Conservation (phyloP, 805 yeast species). For the Hanseniaspora nectarophila region DNA sequence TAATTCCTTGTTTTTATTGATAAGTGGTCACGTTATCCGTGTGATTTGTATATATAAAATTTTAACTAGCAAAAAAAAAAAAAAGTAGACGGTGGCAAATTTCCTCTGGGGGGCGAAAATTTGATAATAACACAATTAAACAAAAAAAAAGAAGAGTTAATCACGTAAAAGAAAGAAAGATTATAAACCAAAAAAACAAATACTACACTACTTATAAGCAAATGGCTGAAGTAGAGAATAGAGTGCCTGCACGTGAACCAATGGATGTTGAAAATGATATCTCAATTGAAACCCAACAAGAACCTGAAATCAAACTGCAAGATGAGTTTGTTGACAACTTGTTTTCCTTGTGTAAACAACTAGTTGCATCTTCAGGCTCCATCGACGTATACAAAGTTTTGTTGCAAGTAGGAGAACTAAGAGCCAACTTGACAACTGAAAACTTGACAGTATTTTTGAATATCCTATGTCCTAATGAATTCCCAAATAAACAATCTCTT, state of each 20-base stretch:
- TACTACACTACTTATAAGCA: background rate
- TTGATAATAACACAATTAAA: too few species aligned
- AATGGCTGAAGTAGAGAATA: slow-evolving; percentile 3
- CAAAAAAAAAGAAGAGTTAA: too few species aligned
- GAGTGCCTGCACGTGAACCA: background rate
- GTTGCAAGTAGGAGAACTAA: slow-evolving; percentile 65
- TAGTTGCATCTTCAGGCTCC: slow-evolving; percentile 48
- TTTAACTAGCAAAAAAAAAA: background rate
- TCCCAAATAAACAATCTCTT: slow-evolving; percentile 35
- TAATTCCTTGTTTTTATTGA: background rate
- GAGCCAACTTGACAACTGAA: slow-evolving; percentile 48
- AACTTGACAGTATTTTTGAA: slow-evolving; percentile 46
- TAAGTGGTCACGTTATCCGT: background rate
- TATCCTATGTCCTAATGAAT: slow-evolving; percentile 41
- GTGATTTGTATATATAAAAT: too few species aligned
- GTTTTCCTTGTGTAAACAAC: slow-evolving; percentile 27
- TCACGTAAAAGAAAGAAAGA: too few species aligned
- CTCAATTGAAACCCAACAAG: slow-evolving; percentile 16
- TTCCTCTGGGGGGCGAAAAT: too few species aligned
- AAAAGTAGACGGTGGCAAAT: slow-evolving; percentile 8
- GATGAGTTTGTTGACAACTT: slow-evolving; percentile 27
- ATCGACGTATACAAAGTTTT: slow-evolving; percentile 78
- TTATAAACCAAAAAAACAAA: background rate
- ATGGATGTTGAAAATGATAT: slow-evolving; percentile 23
- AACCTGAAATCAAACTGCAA: slow-evolving; percentile 21